Evolutionary conservation across 169 alveolate species (phyloP), one percentile per base, ranked within the genome.

Genomic region (Plasmodium yoelii): DNA sequence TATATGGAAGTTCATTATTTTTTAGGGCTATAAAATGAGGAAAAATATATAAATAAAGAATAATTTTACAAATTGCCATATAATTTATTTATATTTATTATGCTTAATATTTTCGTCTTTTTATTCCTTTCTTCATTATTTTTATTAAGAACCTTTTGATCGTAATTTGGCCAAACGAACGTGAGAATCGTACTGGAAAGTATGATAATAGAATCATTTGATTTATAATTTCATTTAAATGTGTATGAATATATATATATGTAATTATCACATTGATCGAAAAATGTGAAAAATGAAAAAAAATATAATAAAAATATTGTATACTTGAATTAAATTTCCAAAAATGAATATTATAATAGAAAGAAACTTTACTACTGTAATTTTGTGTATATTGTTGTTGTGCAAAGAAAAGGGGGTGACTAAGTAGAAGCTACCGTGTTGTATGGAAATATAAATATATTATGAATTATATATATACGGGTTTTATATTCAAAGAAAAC

Each of bases 1-100:
- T 71, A 87, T 95, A 95, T 5, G 86, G 74, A 61, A 18, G 55
- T 55, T 73, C 92, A 53, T 64, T 90, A 18, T 84, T 47, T 44
- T 49, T 71, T 19, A 19, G 9, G 1, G 61, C 86, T 51, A 44
- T 60, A 61, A 70, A 73, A 69, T 28, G 68, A 47, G 86, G 68
- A 9, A 60, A 56, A 28, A 65, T 24, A 28, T 77, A 80, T 13
- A 92, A 56, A 15, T 63, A 28, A 13, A 10, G 12, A 22, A 15
- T 65, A 53, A 72, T 15, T 42, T 28, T 15, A 28, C 34, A 24
- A 57, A 39, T 34, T 34, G 42, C 7, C 7, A 34, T 34, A 34
- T 34, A 34, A 34, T 34, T 34, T 3, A 5, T 34, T 34, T 7
- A 34, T 34, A 34, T 34, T 34, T 34, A 34, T 34, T 3, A 34